Evolutionary conservation across 805 yeast genomes (phyloP), one percentile per base, ranked within the genome.

Genomic region (Candida boleticola): DNA sequence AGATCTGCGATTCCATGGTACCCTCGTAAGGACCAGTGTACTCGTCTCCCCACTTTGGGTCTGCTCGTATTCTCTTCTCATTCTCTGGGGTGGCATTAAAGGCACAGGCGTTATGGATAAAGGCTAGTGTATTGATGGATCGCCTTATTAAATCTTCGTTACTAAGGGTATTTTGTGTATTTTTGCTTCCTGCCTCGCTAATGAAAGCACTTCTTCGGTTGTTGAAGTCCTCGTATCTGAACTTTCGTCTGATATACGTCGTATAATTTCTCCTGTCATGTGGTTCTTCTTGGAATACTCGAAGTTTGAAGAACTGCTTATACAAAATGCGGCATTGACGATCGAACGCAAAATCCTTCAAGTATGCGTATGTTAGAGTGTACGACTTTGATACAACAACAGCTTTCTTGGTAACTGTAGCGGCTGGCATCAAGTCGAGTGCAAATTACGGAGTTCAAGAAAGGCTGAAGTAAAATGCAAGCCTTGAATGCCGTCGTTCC

Each of bases 101-200:
- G 2, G 61, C 67, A 0, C 68, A 58, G 3, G 66, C 51, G 43
- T 65, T 65, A 41, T 57, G 58, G 4, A 63, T 63, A 48, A 65
- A 65, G 19, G 52, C 56, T 5, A 59, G 40, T 1, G 69, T 59
- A 41, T 64, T 63, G 11, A 51, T 30, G 22, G 60, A 16, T 20
- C 71, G 41, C 18, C 45, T 40, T 3, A 51, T 14, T 4, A 61
- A 14, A 30, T 57, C 61, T 1, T 39, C 30, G 17, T 43, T 41
- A 10, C 43, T 37, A 5, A 48, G 37, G n/a, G n/a, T n/a, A 18
- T 41, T 38, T 6, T 14, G 20, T 7, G 27, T 11, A 23, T 23
- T 23, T 11, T 23, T 23, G n/a, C n/a, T n/a, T n/a, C n/a, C n/a
- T n/a, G n/a, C n/a, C n/a, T n/a, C n/a, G 3, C 23, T 37, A 7